A percentile compares a stretch with the other conserved stretches of the same genome.
These are phyloP conservation scores for Sarcomyxa edulis DNA, from an alignment of 768 basidiomycete genomes.

Conservation along the genomic window DNA sequence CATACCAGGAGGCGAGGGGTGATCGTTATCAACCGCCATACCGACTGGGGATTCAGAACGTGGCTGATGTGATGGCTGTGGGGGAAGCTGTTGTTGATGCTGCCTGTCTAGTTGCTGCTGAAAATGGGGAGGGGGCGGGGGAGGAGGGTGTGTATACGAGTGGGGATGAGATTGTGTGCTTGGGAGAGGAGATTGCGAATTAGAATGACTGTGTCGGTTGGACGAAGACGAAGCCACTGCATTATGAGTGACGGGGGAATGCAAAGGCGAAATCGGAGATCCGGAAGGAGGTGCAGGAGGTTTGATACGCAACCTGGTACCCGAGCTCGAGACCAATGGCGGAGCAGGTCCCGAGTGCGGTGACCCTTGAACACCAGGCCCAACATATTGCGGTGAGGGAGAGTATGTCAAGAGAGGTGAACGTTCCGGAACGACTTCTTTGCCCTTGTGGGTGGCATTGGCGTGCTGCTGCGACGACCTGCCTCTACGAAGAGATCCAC, in stretches of 20 bases:
- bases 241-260: no score
- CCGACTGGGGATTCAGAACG: conserved; percentile 9
- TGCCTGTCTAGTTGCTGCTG: conserved; percentile 3
- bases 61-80: conserved; percentile 1
- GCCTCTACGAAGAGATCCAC: conserved; percentile 21
- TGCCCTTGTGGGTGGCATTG: conserved; percentile 29
- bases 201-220: conserved; percentile 5
- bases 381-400: conserved; percentile 2
- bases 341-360: conserved; percentile 22
- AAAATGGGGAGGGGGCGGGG: conserved; percentile 3
- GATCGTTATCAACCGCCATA: no score
- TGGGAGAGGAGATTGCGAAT: conserved; percentile 6
- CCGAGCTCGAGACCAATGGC: conserved; percentile 40
- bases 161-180: conserved; percentile 10
- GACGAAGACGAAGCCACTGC: conserved; percentile 10
- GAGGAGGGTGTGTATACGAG: conserved; percentile 10
- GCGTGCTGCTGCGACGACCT: conserved; percentile 7
- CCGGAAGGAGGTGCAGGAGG: conserved; percentile 32
- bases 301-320: conserved; percentile 44
- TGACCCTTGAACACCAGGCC: conserved; percentile 10
- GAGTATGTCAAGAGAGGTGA: conserved; percentile 5
- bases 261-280: no score
- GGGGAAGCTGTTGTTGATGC: conserved; percentile 2
- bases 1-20: conserved; percentile 1
- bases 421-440: conserved; percentile 17